Evolutionary conservation across 108 stramenopile species (phyloP).

Genomic region (Conticribra weissflogii): DNA sequence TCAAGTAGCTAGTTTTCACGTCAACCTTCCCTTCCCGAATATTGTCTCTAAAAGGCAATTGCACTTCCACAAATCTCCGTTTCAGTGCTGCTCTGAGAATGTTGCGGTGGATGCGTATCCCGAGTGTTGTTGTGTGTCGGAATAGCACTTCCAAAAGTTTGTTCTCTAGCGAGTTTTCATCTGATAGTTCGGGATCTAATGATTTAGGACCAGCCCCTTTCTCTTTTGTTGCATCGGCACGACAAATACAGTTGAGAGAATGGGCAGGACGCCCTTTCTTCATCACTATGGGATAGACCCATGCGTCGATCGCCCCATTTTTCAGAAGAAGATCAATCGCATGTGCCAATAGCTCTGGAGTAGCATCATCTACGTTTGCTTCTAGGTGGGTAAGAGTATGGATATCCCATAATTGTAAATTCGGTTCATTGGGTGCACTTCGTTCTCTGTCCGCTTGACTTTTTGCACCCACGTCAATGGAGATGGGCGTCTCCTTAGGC

Average conservation of each 20-base stretch:
- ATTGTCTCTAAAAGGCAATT: slow-evolving; percentile 54
- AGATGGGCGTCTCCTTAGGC: too few species aligned
- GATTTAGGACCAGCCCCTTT: slow-evolving; percentile 2
- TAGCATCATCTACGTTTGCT: slow-evolving; percentile 93
- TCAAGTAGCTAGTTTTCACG: slow-evolving; percentile 78
- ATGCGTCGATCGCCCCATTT: slow-evolving; percentile 86
- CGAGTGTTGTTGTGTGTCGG: slow-evolving; percentile 88
- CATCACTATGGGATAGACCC: slow-evolving; percentile 91
- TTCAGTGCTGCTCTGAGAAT: slow-evolving; percentile 76
- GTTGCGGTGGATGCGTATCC: slow-evolving; percentile 72
- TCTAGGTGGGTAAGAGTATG: slow-evolving; percentile 68
- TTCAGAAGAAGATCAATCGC: slow-evolving; percentile 66
- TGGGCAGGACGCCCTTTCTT: slow-evolving; percentile 91
- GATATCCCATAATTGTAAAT: slow-evolving; percentile 44
- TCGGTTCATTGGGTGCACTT: slow-evolving; percentile 1
- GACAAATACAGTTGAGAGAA: slow-evolving; percentile 82
- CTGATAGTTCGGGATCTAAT: background rate
- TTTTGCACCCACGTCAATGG: too few species aligned
- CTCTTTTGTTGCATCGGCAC: slow-evolving; percentile 13
- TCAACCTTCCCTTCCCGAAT: slow-evolving; percentile 58
- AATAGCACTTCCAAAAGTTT: slow-evolving; percentile 72
- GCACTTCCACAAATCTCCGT: slow-evolving; percentile 62
- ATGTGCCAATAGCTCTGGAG: slow-evolving; percentile 83
- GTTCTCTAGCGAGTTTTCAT: slow-evolving; percentile 20
- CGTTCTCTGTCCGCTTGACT: background rate